Evolutionary conservation across 2,329 filamentous ascomycete species (phyloP), one percentile per base, ranked within the genome.

Genomic region (Graphiopsis chlorocephala): DNA sequence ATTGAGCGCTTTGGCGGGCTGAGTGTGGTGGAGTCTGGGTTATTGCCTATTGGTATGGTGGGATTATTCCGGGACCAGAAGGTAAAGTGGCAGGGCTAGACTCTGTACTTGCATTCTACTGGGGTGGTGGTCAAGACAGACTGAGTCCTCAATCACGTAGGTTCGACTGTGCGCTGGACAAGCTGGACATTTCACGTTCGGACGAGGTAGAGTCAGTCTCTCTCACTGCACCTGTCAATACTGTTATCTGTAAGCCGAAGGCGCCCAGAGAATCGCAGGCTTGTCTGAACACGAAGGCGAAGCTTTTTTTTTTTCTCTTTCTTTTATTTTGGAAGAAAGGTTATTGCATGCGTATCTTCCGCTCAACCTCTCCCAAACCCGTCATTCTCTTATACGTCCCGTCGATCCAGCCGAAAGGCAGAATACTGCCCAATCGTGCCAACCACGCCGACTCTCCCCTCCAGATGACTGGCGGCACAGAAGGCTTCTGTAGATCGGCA

Each of bases 11-110:
- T 73, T 53, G 71, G 71, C 1, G 68, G 68, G n/a, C 28, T 73
- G 50, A 69, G 67, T 15, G 66, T 73, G 26, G 70, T 69, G 3
- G 71, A 74, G 57, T 66, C 67, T 45, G 70, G 71, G 53, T 23
- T 73, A 63, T 63, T 74, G 48, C 71, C 72, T 7, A 65, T 69
- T 35, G 72, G 71, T 15, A 64, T 73, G 56, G 69, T 73, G 55
- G 71, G 68, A 29, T 67, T 73, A 48, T 57, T 73, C 29, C 64
- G 66, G 55, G 68, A 67, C 25, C 68, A 71, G 65, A 72, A 66
- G 63, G 68, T 73, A n/a, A 68, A 68, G 29, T 74, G 72, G 72
- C 68, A 72, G 57, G 67, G 63, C 29, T 69, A 31, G 50, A 38
- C n/a, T n/a, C n/a, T n/a, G n/a, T n/a, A n/a, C n/a, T n/a, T n/a